These are phyloP conservation scores for Phytophthora foliorum DNA, from an alignment of 352 stramenopile species.

Conservation along the genomic window DNA sequence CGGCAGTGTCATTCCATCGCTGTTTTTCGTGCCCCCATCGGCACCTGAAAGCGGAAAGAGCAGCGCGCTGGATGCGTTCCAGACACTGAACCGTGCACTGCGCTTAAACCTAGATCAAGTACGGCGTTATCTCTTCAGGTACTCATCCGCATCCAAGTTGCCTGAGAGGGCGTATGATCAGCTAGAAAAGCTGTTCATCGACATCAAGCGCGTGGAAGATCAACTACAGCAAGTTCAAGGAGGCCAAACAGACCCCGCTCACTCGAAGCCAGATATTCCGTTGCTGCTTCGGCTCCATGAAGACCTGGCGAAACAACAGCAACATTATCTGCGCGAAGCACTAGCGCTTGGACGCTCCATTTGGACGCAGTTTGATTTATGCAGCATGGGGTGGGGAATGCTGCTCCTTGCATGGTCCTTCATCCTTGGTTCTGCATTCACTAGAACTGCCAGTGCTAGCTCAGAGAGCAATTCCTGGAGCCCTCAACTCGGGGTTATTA, in stretches of 20 bases:
- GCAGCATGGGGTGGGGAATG: slow-evolving; percentile 77
- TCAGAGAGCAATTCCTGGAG: slow-evolving; percentile 14
- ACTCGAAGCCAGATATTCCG: slow-evolving; percentile 39
- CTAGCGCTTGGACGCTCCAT: slow-evolving; percentile 75
- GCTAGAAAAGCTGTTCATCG: slow-evolving; percentile 61
- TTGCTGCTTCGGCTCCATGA: slow-evolving; percentile 47
- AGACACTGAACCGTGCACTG: slow-evolving; percentile 73
- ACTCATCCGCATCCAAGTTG: slow-evolving; percentile 74
- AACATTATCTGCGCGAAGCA: slow-evolving; percentile 74
- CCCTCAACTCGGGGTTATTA: slow-evolving; percentile 11
- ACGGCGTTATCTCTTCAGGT: slow-evolving; percentile 77
- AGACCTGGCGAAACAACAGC: slow-evolving; percentile 49
- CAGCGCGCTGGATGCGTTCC: slow-evolving; percentile 39
- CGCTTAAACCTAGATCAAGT: slow-evolving; percentile 89
- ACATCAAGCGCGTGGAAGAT: slow-evolving; percentile 43
- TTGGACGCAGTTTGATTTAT: slow-evolving; percentile 91
- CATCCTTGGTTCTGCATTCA: slow-evolving; percentile 27
- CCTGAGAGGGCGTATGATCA: slow-evolving; percentile 64
- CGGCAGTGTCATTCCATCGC: slow-evolving; percentile 92
- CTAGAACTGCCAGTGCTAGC: neutral
- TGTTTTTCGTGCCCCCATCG: slow-evolving; percentile 73
- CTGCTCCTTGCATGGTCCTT: slow-evolving; percentile 57
- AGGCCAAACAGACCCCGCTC: neutral
- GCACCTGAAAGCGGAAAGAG: slow-evolving; percentile 8
- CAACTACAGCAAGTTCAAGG: slow-evolving; percentile 35